Conservation (phyloP, 257 asterid species). For the Primulina eburnea region DNA sequence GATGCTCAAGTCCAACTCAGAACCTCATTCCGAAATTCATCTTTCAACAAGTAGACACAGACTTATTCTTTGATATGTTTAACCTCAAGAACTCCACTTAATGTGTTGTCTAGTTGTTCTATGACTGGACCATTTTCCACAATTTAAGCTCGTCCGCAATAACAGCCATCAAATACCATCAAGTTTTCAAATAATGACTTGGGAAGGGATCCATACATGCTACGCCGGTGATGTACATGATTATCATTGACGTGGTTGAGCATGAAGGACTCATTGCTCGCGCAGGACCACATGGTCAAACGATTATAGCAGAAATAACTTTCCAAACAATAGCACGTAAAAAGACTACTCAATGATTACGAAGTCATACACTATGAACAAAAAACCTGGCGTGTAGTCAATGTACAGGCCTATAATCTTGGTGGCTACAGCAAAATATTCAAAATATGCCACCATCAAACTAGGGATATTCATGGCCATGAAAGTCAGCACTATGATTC, state of each 20-base stretch:
- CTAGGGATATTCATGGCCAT: neutral
- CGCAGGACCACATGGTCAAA: too few relatives aligned
- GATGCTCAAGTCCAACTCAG: neutral
- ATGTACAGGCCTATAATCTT: neutral
- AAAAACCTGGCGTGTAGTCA: neutral
- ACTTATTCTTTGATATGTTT: neutral
- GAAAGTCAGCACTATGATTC: conserved; percentile 17
- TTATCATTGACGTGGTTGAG: neutral
- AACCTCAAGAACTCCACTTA: neutral
- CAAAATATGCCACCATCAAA: neutral
- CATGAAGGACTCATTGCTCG: too few relatives aligned
- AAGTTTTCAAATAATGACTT: neutral
- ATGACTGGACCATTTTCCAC: neutral
- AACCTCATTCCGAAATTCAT: neutral
- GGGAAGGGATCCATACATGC: neutral
- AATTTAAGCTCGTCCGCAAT: neutral
- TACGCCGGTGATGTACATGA: neutral
- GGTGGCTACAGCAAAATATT: conserved; percentile 13
- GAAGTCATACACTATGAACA: neutral
- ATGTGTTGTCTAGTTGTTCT: neutral
- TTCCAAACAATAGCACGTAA: neutral
- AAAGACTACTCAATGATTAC: neutral
- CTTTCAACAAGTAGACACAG: neutral
- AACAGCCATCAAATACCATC: neutral
- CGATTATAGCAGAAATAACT: neutral